A percentile compares a stretch with the other conserved stretches of the same genome.
phyloP scores from a whole-genome alignment of 23 red algal genomes.

The Cyanidioschyzon merolae region DNA sequence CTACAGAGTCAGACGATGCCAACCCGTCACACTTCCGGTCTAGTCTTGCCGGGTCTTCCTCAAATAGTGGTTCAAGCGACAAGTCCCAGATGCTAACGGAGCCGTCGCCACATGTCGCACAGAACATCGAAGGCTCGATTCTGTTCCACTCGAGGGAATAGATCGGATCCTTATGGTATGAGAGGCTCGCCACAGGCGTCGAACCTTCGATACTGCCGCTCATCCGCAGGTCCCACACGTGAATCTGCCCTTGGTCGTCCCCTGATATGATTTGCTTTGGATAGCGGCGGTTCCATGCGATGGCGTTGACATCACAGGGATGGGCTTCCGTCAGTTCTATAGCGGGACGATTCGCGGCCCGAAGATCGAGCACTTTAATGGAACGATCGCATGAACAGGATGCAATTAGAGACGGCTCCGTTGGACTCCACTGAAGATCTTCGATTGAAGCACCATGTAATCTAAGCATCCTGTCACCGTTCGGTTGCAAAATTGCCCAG shows the following conservation, averaged over 20 bases:
- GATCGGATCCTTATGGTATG: conserved; percentile 53
- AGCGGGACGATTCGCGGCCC: conserved; percentile 29
- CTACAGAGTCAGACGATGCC: conserved; percentile 38
- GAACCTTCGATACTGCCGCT: not conserved
- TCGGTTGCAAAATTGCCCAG: not conserved
- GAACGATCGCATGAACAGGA: conserved; percentile 62
- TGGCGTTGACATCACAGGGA: conserved; percentile 67
- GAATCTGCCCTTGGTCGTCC: conserved; percentile 57
- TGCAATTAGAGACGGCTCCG: conserved; percentile 66
- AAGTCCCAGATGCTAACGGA: conserved; percentile 81
- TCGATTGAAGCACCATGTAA: conserved; percentile 40
- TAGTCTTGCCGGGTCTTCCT: conserved; percentile 23
- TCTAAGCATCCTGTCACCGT: conserved; percentile 17
- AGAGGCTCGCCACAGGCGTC: conserved; percentile 45
- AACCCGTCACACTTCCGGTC: conserved; percentile 17
- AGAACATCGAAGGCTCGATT: conserved; percentile 49
- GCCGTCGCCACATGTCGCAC: conserved; percentile 47
- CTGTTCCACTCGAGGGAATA: conserved; percentile 76
- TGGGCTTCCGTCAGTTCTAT: conserved; percentile 47
- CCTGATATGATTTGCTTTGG: conserved; percentile 69
- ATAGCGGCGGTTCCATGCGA: conserved; percentile 72
- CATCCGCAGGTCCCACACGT: conserved; percentile 22
- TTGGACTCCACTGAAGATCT: conserved; percentile 85
- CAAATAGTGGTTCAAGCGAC: conserved; percentile 61
- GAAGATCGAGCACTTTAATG: conserved; percentile 72